Conservation (phyloP, 2,329 filamentous ascomycete species). For the Sporothrix variecibatus region DNA sequence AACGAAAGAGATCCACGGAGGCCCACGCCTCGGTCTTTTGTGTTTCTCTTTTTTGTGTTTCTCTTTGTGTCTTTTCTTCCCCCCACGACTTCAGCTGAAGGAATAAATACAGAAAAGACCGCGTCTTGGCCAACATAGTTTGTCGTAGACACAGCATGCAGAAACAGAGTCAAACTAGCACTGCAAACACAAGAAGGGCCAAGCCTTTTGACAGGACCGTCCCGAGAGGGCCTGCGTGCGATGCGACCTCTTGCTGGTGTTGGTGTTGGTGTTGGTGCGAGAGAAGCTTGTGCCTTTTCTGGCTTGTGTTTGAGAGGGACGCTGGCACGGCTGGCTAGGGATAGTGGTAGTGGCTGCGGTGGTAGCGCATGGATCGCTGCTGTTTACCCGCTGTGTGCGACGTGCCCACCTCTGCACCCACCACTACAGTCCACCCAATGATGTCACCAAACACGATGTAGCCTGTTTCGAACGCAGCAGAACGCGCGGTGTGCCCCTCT, state of each 20-base stretch:
- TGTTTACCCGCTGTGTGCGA: not conserved
- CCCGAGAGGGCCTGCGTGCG: not conserved
- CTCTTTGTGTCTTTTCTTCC: not conserved
- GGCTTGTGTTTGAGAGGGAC: not conserved
- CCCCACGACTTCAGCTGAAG: not conserved
- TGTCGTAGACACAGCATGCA: not conserved
- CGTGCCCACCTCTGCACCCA: not conserved
- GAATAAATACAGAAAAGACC: not conserved
- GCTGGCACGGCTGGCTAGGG: not conserved
- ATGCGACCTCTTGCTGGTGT: slow-evolving; percentile 1
- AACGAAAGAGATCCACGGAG: not conserved
- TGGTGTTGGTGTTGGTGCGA: not conserved
- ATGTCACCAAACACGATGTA: slow-evolving; percentile 4
- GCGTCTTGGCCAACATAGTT: not conserved
- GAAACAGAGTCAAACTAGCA: not conserved
- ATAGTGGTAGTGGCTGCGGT: no score
- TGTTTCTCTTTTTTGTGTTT: not conserved
- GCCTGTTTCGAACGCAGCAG: not conserved
- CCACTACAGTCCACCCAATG: not conserved
- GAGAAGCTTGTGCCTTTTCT: not conserved
- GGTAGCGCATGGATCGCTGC: slow-evolving; percentile 5
- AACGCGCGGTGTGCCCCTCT: not conserved
- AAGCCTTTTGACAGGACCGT: slow-evolving; percentile 22
- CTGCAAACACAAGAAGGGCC: not conserved
- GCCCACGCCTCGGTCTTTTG: not conserved